Evolutionary conservation across 2,329 filamentous ascomycete genomes (phyloP), one percentile per base, ranked within the genome.

Genomic region (Tolypocladium paradoxum): DNA sequence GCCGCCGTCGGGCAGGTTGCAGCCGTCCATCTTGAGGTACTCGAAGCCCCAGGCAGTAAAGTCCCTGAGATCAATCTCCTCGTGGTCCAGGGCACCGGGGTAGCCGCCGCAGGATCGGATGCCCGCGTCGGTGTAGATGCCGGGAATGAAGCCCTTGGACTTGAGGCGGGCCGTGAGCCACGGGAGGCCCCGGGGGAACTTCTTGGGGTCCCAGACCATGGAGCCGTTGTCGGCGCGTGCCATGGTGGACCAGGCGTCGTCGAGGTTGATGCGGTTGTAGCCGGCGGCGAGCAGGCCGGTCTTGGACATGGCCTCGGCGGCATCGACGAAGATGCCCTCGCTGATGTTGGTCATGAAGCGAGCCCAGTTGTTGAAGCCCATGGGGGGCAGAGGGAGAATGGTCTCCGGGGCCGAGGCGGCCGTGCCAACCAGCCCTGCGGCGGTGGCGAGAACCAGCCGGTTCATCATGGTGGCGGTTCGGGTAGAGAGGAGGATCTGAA

Each of bases 281-380:
- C 64, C 62, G 2, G 61, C 63, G 20, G 62, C 63, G 2, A 68
- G 65, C 4, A 76, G 66, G 18, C 74, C 73, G 5, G 62, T 72
- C 11, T 62, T 60, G 4, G 62, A 54, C 70, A 77, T 76, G 20
- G 71, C 64, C 38, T 76, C 67, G 3, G 75, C 75, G 0, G 74
- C 76, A 7, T 73, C 64, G 7, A 69, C 67, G 54, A 78, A 77
- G 4, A 78, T 62, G 4, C 70, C 70, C 56, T 77, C 71, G 55
- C 76, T 77, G 24, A 77, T 68, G 49, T 71, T 68, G 58, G 73
- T 76, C 64, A 67, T 65, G 60, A 74, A 74, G 36, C 73, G 71
- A 1, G 74, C 66, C 75, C 76, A 78, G 57, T 74, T 74, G 60
- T 76, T 77, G 66, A 75, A 78, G 27, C 73, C 75, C 75, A 78